Evolutionary conservation across 1,284 basidiomycete genomes (phyloP).

Genomic region (Pholiota adiposa): DNA sequence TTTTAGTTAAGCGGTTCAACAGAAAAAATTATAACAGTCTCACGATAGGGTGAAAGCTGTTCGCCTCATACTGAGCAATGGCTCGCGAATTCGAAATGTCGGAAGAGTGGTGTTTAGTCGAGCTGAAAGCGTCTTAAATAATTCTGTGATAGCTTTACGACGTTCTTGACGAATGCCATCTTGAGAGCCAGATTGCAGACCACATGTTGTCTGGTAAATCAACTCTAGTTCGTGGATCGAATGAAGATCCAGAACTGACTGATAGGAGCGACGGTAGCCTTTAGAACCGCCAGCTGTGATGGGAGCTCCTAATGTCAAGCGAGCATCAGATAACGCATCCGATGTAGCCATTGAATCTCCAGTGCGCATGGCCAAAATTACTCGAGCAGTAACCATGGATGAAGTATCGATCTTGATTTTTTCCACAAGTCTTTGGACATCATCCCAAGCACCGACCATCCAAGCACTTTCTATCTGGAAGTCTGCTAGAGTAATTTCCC

Average conservation of each 20-base stretch:
- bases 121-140: conserved; percentile 56
- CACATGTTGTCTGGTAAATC: conserved; percentile 59
- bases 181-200: conserved; percentile 42
- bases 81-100: conserved; percentile 91
- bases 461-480: conserved; percentile 95
- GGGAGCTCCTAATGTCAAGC: conserved; percentile 79
- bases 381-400: conserved; percentile 79
- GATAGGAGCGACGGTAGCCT: conserved; percentile 88
- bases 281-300: conserved; percentile 82
- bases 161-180: conserved; percentile 31
- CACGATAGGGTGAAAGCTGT: conserved; percentile 84
- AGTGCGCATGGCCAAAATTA: conserved; percentile 81
- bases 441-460: conserved; percentile 94
- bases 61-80: conserved; percentile 88
- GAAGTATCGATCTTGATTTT: conserved; percentile 54
- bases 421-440: conserved; percentile 69
- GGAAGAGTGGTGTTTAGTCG: conserved; percentile 84
- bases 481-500: conserved; percentile 79
- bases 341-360: conserved; percentile 50
- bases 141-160: conserved; percentile 39
- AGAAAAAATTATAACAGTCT: conserved; percentile 19
- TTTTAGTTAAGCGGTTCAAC: neutral
- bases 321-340: conserved; percentile 66
- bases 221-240: conserved; percentile 87
- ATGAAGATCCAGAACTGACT: conserved; percentile 87